Evolutionary conservation across 2,329 filamentous ascomycete species (phyloP), one percentile per base, ranked within the genome.

Genomic region (Tricladium varicosporioides): DNA sequence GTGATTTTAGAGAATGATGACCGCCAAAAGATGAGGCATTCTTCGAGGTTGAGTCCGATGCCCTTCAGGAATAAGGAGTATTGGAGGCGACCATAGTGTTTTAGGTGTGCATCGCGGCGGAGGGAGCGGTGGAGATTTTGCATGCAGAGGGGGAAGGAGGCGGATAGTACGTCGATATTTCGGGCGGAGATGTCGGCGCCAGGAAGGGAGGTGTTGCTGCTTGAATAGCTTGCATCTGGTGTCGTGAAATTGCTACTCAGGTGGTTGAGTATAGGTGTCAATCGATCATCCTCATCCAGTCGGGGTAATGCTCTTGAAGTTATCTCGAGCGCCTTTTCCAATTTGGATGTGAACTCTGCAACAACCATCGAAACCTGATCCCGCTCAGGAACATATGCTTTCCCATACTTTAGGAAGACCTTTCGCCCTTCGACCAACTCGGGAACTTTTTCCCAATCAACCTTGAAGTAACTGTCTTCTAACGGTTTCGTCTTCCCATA

Each of bases 21-120:
- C 10, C 94, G 87, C 94, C 94, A 99, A 78, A 99, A 99, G 11
- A 91, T 66, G 19, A 99, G 81, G 65, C 86, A 91, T 73, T 99
- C 93, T 69, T 97, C 92, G n/a, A 99, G 78, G 61, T 84, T 91
- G 27, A 99, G 78, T 0, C 94, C 94, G 58, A 97, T 91, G 44
- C 94, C 94, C 74, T 99, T 99, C 57, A 99, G 81, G 81, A 99
- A 99, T 3, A 99, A 83, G 0, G 90, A 91, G 77, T 97, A 99
- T 74, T 99, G 94, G 9, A 97, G 79, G 62, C 94, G 89, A 13
- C 92, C 92, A 68, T 81, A 96, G 73, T 99, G 92, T 75, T 97
- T 97, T 61, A 99, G 79, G 70, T 99, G 92, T 11, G 86, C 87
- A 69, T 96, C 93, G 59, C 92, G 89, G 54, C 92, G 88, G 32